Base-by-base conservation (phyloP, 768 basidiomycete genomes). In the Auricularia sp. region DNA sequence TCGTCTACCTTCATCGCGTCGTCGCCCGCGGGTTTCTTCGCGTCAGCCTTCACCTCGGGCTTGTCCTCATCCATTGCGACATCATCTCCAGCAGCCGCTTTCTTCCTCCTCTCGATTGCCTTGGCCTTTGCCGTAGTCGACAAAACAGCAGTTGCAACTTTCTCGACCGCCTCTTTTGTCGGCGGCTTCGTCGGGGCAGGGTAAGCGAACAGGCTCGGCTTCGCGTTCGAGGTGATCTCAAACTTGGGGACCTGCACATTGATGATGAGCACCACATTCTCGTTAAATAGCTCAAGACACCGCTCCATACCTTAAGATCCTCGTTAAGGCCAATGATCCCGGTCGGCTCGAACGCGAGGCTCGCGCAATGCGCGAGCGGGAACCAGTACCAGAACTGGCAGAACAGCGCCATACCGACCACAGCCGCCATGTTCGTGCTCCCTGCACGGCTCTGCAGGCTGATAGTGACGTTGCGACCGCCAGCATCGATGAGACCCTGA, bases 331-430 rank as follows among this genome's bases (percentile, higher is more conserved):
- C 96, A 70, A 99, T 94, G 64, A 99, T 88, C 8, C 89, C 94
- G 14, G 97, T 99, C 3, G 97, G 95, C 64, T 92, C 89, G 75
- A 99, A 98, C 2, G 95, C 89, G 68, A 99, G 78, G 70, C 89
- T 90, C 16, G 91, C 89, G 67, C 90, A 94, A 71, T 98, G 95
- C 14, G 94, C 94, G 34, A 98, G 80, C 39, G 97, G 97, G 77
- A 95, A 99, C 97, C 97, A 99, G 75, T 98, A 98, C 97, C 97
- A 99, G 78, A 99, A 98, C 75, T 99, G 97, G 71, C 91, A 92
- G 80, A 99, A 99, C 73, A 99, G 77, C 18, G 90, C 87, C 90
- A 98, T 94, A n/a, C 97, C 97, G 39, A 98, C 93, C 68, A 98
- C 92, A 2, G 96, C 94, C 59, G 83, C 91, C 69, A 94, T 95